Conservation (phyloP, 306 rosid species). For the Vigna unguiculata region DNA sequence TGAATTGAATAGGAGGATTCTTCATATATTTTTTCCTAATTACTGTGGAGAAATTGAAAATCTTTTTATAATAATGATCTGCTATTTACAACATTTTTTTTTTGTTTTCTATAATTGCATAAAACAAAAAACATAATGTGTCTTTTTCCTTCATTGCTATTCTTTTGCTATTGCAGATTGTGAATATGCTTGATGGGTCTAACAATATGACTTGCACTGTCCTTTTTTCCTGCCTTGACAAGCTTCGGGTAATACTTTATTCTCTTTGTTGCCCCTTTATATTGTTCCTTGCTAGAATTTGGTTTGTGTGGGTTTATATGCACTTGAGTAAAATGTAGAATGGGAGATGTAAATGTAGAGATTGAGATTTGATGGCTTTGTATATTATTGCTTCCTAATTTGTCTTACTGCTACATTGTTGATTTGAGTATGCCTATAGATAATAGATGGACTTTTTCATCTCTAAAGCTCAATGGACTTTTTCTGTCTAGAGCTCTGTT, state of each 20-base stretch:
- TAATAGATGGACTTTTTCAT: not conserved
- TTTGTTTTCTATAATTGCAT: slow-evolving; percentile 23
- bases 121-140: slow-evolving; percentile 15
- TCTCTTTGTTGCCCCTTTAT: slow-evolving; percentile 37
- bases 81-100: not conserved
- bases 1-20: no score
- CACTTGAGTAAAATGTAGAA: not conserved
- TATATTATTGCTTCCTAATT: not conserved
- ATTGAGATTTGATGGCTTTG: not conserved
- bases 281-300: slow-evolving; percentile 20
- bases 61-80: no score
- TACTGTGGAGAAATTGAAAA: no score
- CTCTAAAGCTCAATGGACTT: not conserved
- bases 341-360: not conserved
- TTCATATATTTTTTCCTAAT: no score
- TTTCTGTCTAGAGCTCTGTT: not conserved
- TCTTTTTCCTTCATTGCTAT: not conserved
- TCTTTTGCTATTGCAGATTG: slow-evolving; percentile 61
- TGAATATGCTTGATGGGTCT: slow-evolving; percentile 80
- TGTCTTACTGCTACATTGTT: not conserved
- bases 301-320: slow-evolving; percentile 7
- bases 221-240: slow-evolving; percentile 81
- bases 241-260: slow-evolving; percentile 61
- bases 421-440: not conserved
- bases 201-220: slow-evolving; percentile 65